Evolutionary conservation across 2,329 filamentous ascomycete species (phyloP).

Genomic region (Berkeleyomyces basicola): DNA sequence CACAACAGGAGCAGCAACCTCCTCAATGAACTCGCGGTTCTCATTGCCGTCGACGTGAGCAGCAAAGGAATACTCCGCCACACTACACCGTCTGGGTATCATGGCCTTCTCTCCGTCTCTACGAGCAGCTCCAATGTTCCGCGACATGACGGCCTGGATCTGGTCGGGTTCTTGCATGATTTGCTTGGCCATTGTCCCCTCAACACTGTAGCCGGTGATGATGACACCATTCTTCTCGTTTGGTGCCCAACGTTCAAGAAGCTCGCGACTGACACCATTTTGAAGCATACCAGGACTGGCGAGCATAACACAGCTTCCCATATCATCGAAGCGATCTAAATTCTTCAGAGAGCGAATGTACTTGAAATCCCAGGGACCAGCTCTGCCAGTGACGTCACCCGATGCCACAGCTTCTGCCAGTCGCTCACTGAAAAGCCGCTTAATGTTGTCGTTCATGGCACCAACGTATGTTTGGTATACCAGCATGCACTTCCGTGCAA

Average conservation of each 20-base stretch:
- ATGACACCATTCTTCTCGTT: slow-evolving; percentile 96
- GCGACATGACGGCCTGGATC: slow-evolving; percentile 85
- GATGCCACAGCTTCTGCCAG: slow-evolving; percentile 80
- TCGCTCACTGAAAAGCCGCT: slow-evolving; percentile 77
- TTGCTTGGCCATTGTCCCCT: slow-evolving; percentile 94
- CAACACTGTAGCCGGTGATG: slow-evolving; percentile 95
- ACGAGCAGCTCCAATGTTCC: slow-evolving; percentile 46
- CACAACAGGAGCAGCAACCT: slow-evolving; percentile 80
- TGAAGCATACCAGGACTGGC: slow-evolving; percentile 97
- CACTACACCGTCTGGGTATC: slow-evolving; percentile 81
- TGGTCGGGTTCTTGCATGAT: slow-evolving; percentile 90
- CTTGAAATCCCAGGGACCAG: slow-evolving; percentile 91
- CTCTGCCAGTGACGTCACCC: slow-evolving; percentile 57
- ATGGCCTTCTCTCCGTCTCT: slow-evolving; percentile 72
- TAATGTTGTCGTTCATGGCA: slow-evolving; percentile 99
- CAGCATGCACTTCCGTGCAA: slow-evolving; percentile 93
- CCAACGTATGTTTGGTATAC: slow-evolving; percentile 97
- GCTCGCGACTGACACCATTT: slow-evolving; percentile 81
- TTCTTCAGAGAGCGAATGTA: slow-evolving; percentile 85
- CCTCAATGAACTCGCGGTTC: slow-evolving; percentile 92
- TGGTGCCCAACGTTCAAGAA: slow-evolving; percentile 90
- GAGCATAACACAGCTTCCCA: slow-evolving; percentile 91
- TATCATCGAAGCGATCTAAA: slow-evolving; percentile 87
- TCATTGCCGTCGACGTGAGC: slow-evolving; percentile 93
- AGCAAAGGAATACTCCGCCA: slow-evolving; percentile 89